A percentile compares a stretch with the other conserved stretches of the same genome.
Conservation (phyloP, 805 yeast genomes). For the Cyberlindnera japonica region DNA sequence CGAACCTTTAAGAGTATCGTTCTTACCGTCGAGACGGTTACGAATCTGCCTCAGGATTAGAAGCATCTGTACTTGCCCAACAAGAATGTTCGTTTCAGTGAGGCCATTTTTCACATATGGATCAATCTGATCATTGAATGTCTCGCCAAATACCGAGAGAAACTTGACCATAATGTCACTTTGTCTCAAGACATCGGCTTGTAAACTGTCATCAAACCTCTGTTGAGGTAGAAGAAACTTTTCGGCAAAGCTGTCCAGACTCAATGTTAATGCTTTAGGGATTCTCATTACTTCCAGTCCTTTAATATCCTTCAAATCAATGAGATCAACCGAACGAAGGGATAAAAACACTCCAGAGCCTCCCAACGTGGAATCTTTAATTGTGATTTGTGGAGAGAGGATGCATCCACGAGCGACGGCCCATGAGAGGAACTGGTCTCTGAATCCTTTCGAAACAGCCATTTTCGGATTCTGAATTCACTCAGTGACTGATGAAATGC, state of each 20-base stretch:
- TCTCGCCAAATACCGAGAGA: constrained; percentile 18
- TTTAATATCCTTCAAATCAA: constrained; percentile 5
- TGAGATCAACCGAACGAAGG: constrained; percentile 4
- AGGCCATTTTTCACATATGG: constrained; percentile 25
- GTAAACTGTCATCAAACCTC: constrained; percentile 15
- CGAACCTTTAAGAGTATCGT: constrained; percentile 11
- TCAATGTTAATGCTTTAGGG: constrained; percentile 31
- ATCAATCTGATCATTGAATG: constrained; percentile 19
- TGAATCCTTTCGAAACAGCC: constrained; percentile 6
- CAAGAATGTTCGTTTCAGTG: constrained; percentile 27
- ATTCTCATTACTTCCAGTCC: constrained; percentile 37
- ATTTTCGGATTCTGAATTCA: too few relatives aligned
- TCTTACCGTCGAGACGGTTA: constrained; percentile 4
- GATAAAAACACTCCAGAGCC: constrained; percentile 37
- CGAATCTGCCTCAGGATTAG: constrained; percentile 18
- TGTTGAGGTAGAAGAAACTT: constrained; percentile 17
- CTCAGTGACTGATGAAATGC: too few relatives aligned
- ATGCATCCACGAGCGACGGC: constrained; percentile 7
- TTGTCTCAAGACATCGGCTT: constrained; percentile 15
- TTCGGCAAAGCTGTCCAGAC: constrained; percentile 29
- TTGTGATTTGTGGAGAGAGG: constrained; percentile 11
- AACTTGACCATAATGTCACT: constrained; percentile 18
- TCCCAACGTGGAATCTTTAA: constrained; percentile 28
- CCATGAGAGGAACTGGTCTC: constrained; percentile 20
- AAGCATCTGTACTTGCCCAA: constrained; percentile 26